Evolutionary conservation across 306 rosid genomes (phyloP), one percentile per base, ranked within the genome.

Genomic region (Pachyrhizus erosus): DNA sequence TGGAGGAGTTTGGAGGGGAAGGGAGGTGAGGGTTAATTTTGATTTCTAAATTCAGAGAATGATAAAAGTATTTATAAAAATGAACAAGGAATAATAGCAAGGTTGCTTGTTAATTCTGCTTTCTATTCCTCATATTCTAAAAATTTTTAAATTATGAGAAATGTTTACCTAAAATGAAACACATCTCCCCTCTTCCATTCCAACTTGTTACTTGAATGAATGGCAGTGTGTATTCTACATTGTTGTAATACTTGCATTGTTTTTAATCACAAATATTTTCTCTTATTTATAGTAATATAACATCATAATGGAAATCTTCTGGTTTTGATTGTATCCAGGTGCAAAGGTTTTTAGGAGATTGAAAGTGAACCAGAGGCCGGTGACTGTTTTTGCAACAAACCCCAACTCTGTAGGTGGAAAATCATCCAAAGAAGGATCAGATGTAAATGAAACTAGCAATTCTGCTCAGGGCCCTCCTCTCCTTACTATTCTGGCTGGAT

Each of bases 401-500:
- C 86, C 91, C 7, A 66, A 54, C 34, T 80, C 87, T 80, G 20
- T 54, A 0, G 82, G 48, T 75, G 86, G 72, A 33, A 80, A 85
- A n/a, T 77, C 88, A 17, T 42, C 61, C 10, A 72, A 82, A 15
- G 84, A 84, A 67, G 84, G 74, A 49, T 76, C 81, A 7, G 70
- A 52, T 78, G 79, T 58, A 15, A 75, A 66, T 55, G 81, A 83
- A 80, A 55, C 68, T 69, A 76, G 43, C 61, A 86, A 73, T 17
- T 65, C 73, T 79, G 57, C 82, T 6, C 75, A 85, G 75, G 93
- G 97, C 55, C 97, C 96, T 84, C 97, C 97, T 14, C 21, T 90
- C 42, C 94, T 89, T 75, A 93, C 97, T 58, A 90, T 93, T 86
- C 71, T 93, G 70, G 94, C 94, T 49, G 97, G 97, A 72, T 13